These are phyloP conservation scores for Coemansia sp. DNA, from an alignment of 371 early-diverging fungal genomes.

Conservation along the genomic window DNA sequence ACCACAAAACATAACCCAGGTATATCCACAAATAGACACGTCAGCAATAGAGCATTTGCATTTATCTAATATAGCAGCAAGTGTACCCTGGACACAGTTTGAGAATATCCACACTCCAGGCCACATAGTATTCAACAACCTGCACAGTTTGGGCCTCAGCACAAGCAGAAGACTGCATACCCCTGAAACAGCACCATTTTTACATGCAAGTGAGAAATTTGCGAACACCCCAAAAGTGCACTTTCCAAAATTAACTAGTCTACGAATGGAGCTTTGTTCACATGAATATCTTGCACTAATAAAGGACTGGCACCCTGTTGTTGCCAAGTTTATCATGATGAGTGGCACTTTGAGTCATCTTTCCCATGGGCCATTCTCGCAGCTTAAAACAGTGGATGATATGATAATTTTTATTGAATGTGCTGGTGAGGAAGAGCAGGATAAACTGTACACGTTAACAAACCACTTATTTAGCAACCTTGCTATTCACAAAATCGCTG, in stretches of 20 bases:
- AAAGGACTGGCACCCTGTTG: not conserved
- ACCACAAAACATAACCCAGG: not conserved
- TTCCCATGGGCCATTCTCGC: not conserved
- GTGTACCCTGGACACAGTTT: constrained; percentile 1
- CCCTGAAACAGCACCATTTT: not conserved
- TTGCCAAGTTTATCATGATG: not conserved
- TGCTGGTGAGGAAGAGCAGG: not conserved
- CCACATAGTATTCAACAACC: constrained; percentile 1
- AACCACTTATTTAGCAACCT: constrained; percentile 1
- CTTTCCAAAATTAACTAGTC: not conserved
- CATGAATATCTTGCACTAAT: constrained; percentile 3
- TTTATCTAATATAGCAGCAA: not conserved
- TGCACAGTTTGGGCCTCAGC: not conserved
- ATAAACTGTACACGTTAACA: not conserved
- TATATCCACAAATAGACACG: not conserved
- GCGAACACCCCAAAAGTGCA: constrained; percentile 1
- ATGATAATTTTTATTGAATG: not conserved
- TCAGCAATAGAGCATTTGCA: not conserved
- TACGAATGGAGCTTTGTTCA: not conserved
- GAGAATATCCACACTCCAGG: not conserved
- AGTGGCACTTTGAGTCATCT: not conserved
- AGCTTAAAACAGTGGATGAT: not conserved
- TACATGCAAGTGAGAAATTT: not conserved
- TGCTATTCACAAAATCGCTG: not conserved
- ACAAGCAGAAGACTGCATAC: not conserved